Evolutionary conservation across 352 stramenopile genomes (phyloP), one percentile per base, ranked within the genome.

Genomic region (Pythium sp.): DNA sequence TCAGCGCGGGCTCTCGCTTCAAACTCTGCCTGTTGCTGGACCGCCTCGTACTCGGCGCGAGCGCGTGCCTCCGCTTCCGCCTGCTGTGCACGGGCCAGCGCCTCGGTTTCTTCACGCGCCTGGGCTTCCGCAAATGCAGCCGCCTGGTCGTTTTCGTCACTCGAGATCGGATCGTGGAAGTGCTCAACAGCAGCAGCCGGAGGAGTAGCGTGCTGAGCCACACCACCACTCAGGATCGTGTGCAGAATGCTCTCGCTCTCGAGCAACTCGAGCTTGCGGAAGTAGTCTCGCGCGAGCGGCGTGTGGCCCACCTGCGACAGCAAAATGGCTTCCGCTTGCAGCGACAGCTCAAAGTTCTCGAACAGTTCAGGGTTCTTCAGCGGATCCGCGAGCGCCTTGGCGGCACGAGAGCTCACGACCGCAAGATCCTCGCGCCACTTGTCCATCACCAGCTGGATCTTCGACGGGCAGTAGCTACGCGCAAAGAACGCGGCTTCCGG

Each of bases 401-500:
- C 96, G 22, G 97, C 97, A 58, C 95, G 92, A 22, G 87, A 80
- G 71, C 88, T 94, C n/a, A 95, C 77, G 18, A 74, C 69, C 3
- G 82, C 76, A 20, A 99, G 80, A 72, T 99, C 95, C 62, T 97
- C 80, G 68, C 98, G 98, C 98, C 98, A 99, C 57, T 98, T 80
- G 55, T 92, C 87, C 66, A 99, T 97, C 67, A 99, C 95, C n/a
- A 97, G 76, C 30, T 93, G 77, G 47, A 99, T 96, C 68, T 96
- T 92, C 1, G 94, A 98, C 53, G 98, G 98, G 34, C 98, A 87
- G 77, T 99, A 99, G 34, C 97, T 99, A 53, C 98, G 92, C 15
- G 97, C 96, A 79, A 99, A 99, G 79, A 99, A 99, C 0, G 98
- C 97, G 24, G 98, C 98, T 75, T 99, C 98, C 7, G 98, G 97